A percentile compares a stretch with the other conserved stretches of the same genome.
Evolutionary conservation across 768 basidiomycete species (phyloP).

Genomic region (Phaeotremella fagi): DNA sequence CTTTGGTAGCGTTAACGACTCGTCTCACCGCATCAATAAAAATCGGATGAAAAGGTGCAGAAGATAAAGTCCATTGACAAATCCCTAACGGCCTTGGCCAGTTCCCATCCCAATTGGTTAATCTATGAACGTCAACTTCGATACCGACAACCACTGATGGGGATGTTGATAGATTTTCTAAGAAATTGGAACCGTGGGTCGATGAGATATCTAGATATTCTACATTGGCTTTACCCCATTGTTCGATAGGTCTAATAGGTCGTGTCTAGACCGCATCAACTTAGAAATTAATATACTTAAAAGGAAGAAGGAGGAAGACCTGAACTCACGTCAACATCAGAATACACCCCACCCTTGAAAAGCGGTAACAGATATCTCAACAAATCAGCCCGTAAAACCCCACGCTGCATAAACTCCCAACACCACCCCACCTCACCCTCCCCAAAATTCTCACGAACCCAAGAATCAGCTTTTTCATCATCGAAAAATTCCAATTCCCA

Average conservation of each 20-base stretch:
- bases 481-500: slow-evolving; percentile 36
- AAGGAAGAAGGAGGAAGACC: not conserved
- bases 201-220: slow-evolving; percentile 23
- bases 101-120: slow-evolving; percentile 13
- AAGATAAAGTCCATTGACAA: slow-evolving; percentile 47
- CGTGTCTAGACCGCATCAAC: slow-evolving; percentile 15
- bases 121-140: slow-evolving; percentile 32
- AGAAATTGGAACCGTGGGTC: slow-evolving; percentile 29
- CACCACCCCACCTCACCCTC: slow-evolving; percentile 31
- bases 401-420: slow-evolving; percentile 37
- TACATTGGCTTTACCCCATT: slow-evolving; percentile 31
- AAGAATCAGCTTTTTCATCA: slow-evolving; percentile 24
- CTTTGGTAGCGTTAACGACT: slow-evolving; percentile 33
- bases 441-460: slow-evolving; percentile 17
- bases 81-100: slow-evolving; percentile 38
- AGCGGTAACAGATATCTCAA: slow-evolving; percentile 38
- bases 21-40: slow-evolving; percentile 39
- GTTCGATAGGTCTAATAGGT: slow-evolving; percentile 32
- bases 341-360: slow-evolving; percentile 38
- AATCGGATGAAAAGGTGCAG: slow-evolving; percentile 42
- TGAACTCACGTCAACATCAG: slow-evolving; percentile 43
- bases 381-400: slow-evolving; percentile 40
- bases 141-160: slow-evolving; percentile 35
- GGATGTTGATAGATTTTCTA: slow-evolving; percentile 12
- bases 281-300: not conserved